A percentile compares a stretch with the other conserved stretches of the same genome.
Conservation (phyloP, 129 eudicot genomes). For the Smallanthus sonchifolius region DNA sequence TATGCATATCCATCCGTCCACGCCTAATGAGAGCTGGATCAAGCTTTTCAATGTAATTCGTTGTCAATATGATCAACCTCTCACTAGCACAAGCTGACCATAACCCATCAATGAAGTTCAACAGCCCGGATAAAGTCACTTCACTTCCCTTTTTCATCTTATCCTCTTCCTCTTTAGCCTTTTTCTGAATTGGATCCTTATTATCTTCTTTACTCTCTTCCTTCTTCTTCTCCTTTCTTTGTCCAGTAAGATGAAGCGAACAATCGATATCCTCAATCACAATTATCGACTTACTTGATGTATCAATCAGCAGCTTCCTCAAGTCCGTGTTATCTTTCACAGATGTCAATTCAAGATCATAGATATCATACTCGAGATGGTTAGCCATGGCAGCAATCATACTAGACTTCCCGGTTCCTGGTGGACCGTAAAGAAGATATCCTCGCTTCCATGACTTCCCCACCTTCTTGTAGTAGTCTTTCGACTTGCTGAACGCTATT, state of each 20-base stretch:
- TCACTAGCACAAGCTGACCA: constrained; percentile 61
- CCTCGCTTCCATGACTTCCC: constrained; percentile 35
- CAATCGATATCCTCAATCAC: constrained; percentile 38
- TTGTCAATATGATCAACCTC: constrained; percentile 50
- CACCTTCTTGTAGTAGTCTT: constrained; percentile 31
- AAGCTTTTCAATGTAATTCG: constrained; percentile 51
- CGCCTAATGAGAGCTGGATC: constrained; percentile 57
- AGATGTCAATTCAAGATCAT: constrained; percentile 28
- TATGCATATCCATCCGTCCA: constrained; percentile 58
- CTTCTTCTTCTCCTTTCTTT: constrained; percentile 16
- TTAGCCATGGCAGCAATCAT: constrained; percentile 42
- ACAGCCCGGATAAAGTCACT: constrained; percentile 47
- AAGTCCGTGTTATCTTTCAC: constrained; percentile 31
- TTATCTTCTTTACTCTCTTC: not conserved
- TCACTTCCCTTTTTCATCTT: constrained; percentile 30
- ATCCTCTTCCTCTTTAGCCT: constrained; percentile 16
- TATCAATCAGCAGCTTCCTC: constrained; percentile 23
- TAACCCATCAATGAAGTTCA: constrained; percentile 52
- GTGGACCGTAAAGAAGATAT: constrained; percentile 31
- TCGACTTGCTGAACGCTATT: constrained; percentile 15
- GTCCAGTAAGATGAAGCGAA: constrained; percentile 29
- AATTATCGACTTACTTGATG: constrained; percentile 28
- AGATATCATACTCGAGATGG: constrained; percentile 26
- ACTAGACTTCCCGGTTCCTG: constrained; percentile 35
- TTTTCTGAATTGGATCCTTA: not conserved